phyloP scores from a whole-genome alignment of 441 rosid species.

The Sinapis alba region DNA sequence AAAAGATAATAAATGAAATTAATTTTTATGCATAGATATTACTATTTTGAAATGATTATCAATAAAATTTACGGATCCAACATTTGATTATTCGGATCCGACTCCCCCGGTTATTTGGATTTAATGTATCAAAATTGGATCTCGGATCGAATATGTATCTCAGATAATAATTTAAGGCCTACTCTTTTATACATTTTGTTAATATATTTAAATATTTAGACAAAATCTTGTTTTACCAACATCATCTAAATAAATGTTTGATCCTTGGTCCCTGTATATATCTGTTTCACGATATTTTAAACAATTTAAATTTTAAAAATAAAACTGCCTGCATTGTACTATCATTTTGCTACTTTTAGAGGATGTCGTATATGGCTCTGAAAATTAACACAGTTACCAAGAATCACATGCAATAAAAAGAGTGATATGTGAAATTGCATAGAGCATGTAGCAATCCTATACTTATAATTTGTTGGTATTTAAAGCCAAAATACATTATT shows the following conservation, averaged over 20 bases:
- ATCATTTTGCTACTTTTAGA: not conserved
- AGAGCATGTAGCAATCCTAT: not conserved
- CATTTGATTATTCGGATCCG: no score
- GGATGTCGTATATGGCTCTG: slow-evolving; percentile 13
- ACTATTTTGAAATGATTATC: no score
- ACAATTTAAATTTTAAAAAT: not conserved
- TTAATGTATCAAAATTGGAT: no score
- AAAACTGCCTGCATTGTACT: not conserved
- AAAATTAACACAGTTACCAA: slow-evolving; percentile 18
- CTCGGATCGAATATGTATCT: no score
- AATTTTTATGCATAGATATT: no score
- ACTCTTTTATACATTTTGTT: no score
- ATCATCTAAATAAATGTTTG: not conserved
- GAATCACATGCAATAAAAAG: slow-evolving; percentile 24
- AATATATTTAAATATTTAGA: no score
- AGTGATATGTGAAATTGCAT: slow-evolving; percentile 12
- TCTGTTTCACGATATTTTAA: not conserved
- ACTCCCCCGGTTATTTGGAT: no score
- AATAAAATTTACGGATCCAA: no score
- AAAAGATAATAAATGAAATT: no score
- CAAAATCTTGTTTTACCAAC: no score
- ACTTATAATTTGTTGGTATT: not conserved
- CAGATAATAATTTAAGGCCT: no score
- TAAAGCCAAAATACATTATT: not conserved
- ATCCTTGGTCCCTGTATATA: not conserved